Base-by-base conservation (phyloP, 371 early-diverging fungal genomes). In the Zopfochytrium polystomum region DNA sequence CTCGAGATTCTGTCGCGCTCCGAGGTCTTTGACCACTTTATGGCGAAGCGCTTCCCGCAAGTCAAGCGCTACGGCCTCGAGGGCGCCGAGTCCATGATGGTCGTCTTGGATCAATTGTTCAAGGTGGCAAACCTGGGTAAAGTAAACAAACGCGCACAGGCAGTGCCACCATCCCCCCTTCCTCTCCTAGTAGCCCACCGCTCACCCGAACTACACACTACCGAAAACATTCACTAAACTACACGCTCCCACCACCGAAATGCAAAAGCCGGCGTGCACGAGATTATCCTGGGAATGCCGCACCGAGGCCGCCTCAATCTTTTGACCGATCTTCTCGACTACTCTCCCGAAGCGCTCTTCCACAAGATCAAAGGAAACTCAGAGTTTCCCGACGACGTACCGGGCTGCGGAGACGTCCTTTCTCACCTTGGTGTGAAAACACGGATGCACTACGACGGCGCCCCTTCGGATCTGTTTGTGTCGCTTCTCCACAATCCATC, bases 71-170 rank as follows among this genome's bases (percentile, higher is more conserved):
- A 95, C 62, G 97, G 98, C 15, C 73, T 97, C 18, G 95, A 97
- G 70, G 98, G 98, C 20, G 93, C 90, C n/a, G 98, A 97, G 71
- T 86, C 88, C 61, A 93, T 96, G 88, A 91, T 95, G 84, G 87
- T 92, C 31, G 92, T 88, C 5, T 70, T 96, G 43, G 92, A 95
- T 72, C 76, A 87, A 50, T 70, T 94, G n/a, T 90, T 96, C 75
- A 42, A 54, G 44, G 60, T 68, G 13, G 63, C 75, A 15, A 58
- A 78, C 31, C 31, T 30, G 13, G 65, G 75, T 77, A 43, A 18
- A 45, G 25, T 30, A 51, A n/a, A 32, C 26, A 20, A 29, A 18
- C 52, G 20, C 47, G 9, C 52, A 2, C 27, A 46, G 18, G 29
- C 34, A 32, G n/a, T 35, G 13, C 20, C n/a, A 11, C 15, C 20